Percentiles rank a stretch among this genome's conserved stretches.
Conservation (phyloP, 257 asterid genomes). For the Striga asiatica region DNA sequence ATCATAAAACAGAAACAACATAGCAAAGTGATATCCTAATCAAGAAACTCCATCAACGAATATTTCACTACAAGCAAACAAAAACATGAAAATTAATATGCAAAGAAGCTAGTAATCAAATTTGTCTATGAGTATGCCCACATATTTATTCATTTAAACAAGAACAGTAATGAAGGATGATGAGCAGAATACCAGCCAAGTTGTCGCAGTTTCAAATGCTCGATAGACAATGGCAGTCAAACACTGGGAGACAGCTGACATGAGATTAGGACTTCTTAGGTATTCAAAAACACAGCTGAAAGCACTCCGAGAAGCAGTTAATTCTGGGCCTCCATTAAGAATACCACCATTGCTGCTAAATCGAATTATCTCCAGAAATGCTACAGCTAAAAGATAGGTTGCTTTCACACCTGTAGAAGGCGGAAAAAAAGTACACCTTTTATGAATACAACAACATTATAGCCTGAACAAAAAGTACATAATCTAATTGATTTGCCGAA, state of each 20-base stretch:
- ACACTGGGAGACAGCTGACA: slow-evolving; percentile 92
- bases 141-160: background rate
- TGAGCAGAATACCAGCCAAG: slow-evolving; percentile 74
- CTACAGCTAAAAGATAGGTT: slow-evolving; percentile 97
- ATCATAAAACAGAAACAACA: background rate
- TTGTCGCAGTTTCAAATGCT: slow-evolving; percentile 81
- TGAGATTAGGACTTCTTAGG: slow-evolving; percentile 84
- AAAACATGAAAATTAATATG: background rate
- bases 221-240: slow-evolving; percentile 86
- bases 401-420: slow-evolving; percentile 86
- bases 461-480: slow-evolving; percentile 7
- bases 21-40: slow-evolving; percentile 4
- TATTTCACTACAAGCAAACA: slow-evolving; percentile 1
- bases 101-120: background rate
- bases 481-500: slow-evolving; percentile 10
- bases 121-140: background rate
- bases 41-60: background rate
- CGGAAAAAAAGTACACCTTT: slow-evolving; percentile 21
- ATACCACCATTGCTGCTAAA: slow-evolving; percentile 98
- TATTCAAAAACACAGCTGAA: slow-evolving; percentile 95
- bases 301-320: slow-evolving; percentile 79
- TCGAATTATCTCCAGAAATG: slow-evolving; percentile 86
- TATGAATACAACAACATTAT: background rate
- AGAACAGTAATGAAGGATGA: slow-evolving; percentile 5
- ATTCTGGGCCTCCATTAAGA: slow-evolving; percentile 63